Conservation (phyloP, 495 filamentous ascomycete genomes). For the Daldinia caldariorum region DNA sequence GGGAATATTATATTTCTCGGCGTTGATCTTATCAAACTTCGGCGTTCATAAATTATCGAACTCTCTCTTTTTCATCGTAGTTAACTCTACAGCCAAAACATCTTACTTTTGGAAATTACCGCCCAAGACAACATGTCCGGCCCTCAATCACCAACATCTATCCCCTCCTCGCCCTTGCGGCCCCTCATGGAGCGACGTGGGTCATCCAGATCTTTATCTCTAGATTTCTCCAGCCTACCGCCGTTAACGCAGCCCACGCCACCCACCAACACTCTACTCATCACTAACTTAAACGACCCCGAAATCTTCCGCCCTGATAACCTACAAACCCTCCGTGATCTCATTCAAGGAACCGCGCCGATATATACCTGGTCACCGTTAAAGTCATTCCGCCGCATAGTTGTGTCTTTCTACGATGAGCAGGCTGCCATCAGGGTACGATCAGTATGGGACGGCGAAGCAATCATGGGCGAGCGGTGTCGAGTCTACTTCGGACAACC, state of each 20-base stretch:
- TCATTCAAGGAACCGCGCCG: constrained; percentile 72
- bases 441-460: constrained; percentile 73
- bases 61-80: not conserved
- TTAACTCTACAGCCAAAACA: not conserved
- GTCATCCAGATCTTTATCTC: constrained; percentile 66
- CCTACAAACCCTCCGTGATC: constrained; percentile 76
- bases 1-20: not conserved
- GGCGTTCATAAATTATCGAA: not conserved
- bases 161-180: constrained; percentile 46
- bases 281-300: constrained; percentile 84
- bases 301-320: constrained; percentile 81
- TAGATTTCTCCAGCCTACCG: constrained; percentile 85
- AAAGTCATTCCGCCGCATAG: constrained; percentile 89
- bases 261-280: constrained; percentile 92
- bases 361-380: constrained; percentile 91
- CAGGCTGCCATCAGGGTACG: constrained; percentile 78
- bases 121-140: constrained; percentile 37
- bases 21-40: not conserved
- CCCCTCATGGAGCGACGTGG: constrained; percentile 43
- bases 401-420: constrained; percentile 82
- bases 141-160: constrained; percentile 47
- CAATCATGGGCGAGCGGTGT: constrained; percentile 73
- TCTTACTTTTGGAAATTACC: not conserved
- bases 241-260: constrained; percentile 79
- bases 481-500: constrained; percentile 90